Base-by-base conservation (phyloP, 2,329 filamentous ascomycete genomes). In the Penicillium concentricum region DNA sequence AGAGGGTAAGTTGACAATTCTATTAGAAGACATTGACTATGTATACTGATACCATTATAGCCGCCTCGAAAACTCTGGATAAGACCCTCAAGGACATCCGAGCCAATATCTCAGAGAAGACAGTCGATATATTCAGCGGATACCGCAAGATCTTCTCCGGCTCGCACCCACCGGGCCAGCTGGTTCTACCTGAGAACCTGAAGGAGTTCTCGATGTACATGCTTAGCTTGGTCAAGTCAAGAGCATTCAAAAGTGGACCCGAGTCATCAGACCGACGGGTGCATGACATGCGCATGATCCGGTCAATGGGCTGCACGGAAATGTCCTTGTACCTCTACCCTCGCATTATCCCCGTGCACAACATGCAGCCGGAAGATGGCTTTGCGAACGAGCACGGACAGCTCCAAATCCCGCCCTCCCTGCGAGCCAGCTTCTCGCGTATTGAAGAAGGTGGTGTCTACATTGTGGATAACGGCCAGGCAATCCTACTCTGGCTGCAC, bases 171-270 rank as follows among this genome's bases (percentile, higher is more conserved):
- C 90, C 92, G 2, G 91, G 92, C 5, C 92, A 99, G 74, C 84
- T 99, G 30, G 92, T 99, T 30, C 86, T 99, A 76, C 94, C 94
- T 0, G 94, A 99, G 76, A 90, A 93, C 64, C 83, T 99, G 30
- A 97, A 97, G 72, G 94, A 99, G 72, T 92, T 96, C 67, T 87
- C 89, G 68, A 97, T 99, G 92, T 97, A 94, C 74, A 90, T 95
- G 76, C 86, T 99, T 10, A 88, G 90, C 46, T 79, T 97, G 61
- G 78, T 96, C 72, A 99, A 99, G 75, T 92, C 86, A 55, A 87
- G 94, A 56, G 92, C 93, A 3, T 92, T 97, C 79, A 97, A 97
- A 79, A 84, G 79, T 80, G 93, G 93, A 56, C 87, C 88, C 63
- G 94, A 99, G 75, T 90, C 91, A 35, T 91, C 90, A 10, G 94